Evolutionary conservation across 257 asterid species (phyloP).

Genomic region (Rubia yunnanensis): DNA sequence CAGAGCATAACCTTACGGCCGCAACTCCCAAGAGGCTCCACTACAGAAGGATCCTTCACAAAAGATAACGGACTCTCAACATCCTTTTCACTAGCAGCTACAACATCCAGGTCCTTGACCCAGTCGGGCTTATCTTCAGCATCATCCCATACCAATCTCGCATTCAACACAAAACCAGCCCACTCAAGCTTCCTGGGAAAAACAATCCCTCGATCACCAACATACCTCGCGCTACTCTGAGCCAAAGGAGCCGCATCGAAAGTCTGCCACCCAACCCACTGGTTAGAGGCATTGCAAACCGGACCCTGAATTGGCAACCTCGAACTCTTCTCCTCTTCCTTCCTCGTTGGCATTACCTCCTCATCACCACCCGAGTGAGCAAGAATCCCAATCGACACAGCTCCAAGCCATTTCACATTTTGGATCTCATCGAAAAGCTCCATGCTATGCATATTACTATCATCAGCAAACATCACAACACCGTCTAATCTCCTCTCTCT

Average conservation of each 20-base stretch:
- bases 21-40: conserved; percentile 94
- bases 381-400: conserved; percentile 80
- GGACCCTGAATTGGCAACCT: conserved; percentile 89
- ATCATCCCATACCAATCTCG: conserved; percentile 82
- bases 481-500: conserved; percentile 77
- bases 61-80: conserved; percentile 64
- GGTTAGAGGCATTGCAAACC: conserved; percentile 75
- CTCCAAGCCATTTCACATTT: conserved; percentile 82
- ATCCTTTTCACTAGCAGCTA: conserved; percentile 41
- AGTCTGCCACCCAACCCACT: conserved; percentile 81
- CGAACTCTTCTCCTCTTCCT: conserved; percentile 38
- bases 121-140: conserved; percentile 57
- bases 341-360: conserved; percentile 27
- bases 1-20: conserved; percentile 83
- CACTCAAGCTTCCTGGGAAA: conserved; percentile 89
- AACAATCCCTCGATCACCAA: conserved; percentile 83
- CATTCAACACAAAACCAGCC: conserved; percentile 85
- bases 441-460: conserved; percentile 91
- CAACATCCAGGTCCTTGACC: conserved; percentile 64
- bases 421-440: conserved; percentile 95
- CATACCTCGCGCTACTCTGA: conserved; percentile 59
- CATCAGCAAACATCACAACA: conserved; percentile 85
- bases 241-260: conserved; percentile 38
- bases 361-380: conserved; percentile 58
- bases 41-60: conserved; percentile 58